Base-by-base conservation (phyloP, 2,329 filamentous ascomycete genomes). In the Ophiostoma ulmi region DNA sequence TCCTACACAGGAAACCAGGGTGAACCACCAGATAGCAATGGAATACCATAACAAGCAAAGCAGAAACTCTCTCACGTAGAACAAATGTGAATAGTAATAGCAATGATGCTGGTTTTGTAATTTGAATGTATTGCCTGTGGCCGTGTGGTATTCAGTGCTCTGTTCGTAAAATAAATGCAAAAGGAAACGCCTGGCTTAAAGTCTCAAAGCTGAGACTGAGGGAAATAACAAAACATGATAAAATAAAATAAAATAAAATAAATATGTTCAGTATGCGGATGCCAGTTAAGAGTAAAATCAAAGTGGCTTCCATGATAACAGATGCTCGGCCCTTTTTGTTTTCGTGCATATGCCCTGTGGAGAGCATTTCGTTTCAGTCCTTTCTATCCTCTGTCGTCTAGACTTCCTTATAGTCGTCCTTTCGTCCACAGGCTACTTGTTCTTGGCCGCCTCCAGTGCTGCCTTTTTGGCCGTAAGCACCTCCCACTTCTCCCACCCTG, bases 401-500 rank as follows among this genome's bases (percentile, higher is more conserved):
- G n/a, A 22, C 22, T 26, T 58, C 10, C 22, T 31, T 2, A 4
- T 17, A 1, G 10, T 26, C 5, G 1, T 13, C 58, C 36, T 8
- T n/a, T 3, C n/a, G 31, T 7, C 11, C 7, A 61, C 26, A 22
- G 35, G 6, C 72, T 78, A 80, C 71, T 77, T 80, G 55, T 76
- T 78, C 73, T 78, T 81, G 39, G 75, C 76, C 71, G 77, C 76
- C 69, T 75, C 72, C 20, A 75, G 77, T 36, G 79, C 79, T 55
- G 76, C 76, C 75, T 81, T 82, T 75, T 76, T 39, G 13, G 65
- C n/a, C 39, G 48, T 39, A 22, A n/a, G 80, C 67, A 83, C 82
- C 79, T 94, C 90, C 93, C 94, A 98, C 78, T 91, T 90, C 80
- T 94, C 92, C 94, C 94, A 99, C 1, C 95, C 95, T 61, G 93